Base-by-base conservation (phyloP, 148 eudicot genomes). In the Cornus suecica region DNA sequence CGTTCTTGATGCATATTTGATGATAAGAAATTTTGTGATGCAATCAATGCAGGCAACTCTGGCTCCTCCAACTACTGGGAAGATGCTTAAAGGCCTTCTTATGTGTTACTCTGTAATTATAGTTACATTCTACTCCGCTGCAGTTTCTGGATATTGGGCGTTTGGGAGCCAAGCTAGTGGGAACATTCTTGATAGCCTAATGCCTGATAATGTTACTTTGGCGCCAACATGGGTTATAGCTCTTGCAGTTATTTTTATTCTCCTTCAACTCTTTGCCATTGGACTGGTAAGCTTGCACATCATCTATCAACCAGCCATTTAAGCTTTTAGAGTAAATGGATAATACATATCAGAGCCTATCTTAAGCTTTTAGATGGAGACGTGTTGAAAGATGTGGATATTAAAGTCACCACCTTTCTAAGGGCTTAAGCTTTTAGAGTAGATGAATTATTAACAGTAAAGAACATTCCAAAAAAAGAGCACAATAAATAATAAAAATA, bases 251-350 rank as follows among this genome's bases (percentile, higher is more conserved):
- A 27, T 93, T 56, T 93, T 90, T 68, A 74, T 96, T 70, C 99
- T 95, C 69, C 94, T 96, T 68, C 99, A 96, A 73, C 98, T 96
- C 78, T 86, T 96, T 14, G 99, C 99, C 83, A 96, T 96, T 69
- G 93, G 94, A 78, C 84, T 96, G 93, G 99, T 95, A 84, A 76
- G 72, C 67, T 1, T 1, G n/a, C 23, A 10, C 62, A 58, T 58
- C 15, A 15, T 54, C 2, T 16, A 3, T 16, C 18, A 54, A 54
- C 16, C 61, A 8, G n/a, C n/a, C n/a, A n/a, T n/a, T n/a, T n/a
- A n/a, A n/a, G n/a, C n/a, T n/a, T n/a, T n/a, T n/a, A n/a, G n/a
- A n/a, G n/a, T n/a, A n/a, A n/a, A n/a, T n/a, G n/a, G n/a, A n/a
- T n/a, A n/a, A n/a, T n/a, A n/a, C n/a, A n/a, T n/a, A n/a, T n/a